Evolutionary conservation across 305 asterid species (phyloP).

Genomic region (Fraxinus greggii): DNA sequence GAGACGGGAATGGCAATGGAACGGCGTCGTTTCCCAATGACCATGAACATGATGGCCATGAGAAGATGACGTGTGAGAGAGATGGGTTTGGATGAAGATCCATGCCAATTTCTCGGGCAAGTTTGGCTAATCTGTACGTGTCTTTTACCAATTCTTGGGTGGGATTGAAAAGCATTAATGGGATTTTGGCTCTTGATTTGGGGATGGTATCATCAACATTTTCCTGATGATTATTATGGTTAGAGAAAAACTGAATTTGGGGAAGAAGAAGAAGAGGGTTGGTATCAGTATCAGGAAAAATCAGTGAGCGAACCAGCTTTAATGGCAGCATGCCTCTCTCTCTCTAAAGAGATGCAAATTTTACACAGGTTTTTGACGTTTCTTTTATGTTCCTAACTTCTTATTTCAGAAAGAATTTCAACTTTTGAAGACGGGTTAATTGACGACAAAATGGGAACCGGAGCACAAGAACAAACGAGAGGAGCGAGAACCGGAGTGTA

Average conservation of each 20-base stretch:
- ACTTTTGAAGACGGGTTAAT: background rate
- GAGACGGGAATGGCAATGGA: conserved; percentile 67
- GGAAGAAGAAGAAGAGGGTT: conserved; percentile 33
- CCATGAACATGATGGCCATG: conserved; percentile 48
- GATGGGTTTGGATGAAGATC: conserved; percentile 62
- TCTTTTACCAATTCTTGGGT: conserved; percentile 50
- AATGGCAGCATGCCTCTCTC: conserved; percentile 42
- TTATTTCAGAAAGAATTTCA: background rate
- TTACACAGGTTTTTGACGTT: background rate
- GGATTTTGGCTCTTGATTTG: conserved; percentile 34
- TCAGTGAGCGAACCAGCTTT: conserved; percentile 40
- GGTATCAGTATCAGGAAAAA: conserved; percentile 34
- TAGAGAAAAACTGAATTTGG: conserved; percentile 25
- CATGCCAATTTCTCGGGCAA: conserved; percentile 58
- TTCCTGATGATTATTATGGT: conserved; percentile 18
- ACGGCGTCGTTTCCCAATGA: conserved; percentile 45
- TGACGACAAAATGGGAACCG: background rate
- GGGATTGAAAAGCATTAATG: conserved; percentile 52
- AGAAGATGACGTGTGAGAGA: conserved; percentile 63
- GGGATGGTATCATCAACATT: conserved; percentile 8
- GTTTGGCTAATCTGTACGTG: conserved; percentile 50
- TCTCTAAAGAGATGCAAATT: background rate
- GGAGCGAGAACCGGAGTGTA: background rate
- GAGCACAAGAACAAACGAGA: background rate
- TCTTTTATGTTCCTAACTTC: background rate